Conservation (phyloP, 805 yeast genomes). For the Zygosaccharomyces lentus region DNA sequence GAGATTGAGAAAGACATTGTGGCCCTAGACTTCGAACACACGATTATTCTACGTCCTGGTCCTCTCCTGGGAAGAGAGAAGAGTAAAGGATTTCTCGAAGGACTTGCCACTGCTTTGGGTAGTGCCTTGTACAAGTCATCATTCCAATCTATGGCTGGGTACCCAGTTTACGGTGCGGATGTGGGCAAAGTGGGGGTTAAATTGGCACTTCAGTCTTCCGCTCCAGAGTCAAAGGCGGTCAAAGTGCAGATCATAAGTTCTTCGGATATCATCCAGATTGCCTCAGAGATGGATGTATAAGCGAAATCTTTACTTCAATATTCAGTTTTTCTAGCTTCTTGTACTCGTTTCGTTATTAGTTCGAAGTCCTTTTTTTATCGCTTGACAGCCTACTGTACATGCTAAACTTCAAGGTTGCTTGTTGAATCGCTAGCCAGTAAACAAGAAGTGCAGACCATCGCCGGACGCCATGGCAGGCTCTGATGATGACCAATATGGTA, state of each 20-base stretch:
- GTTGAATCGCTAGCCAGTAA: neutral
- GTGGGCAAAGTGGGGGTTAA: constrained; percentile 55
- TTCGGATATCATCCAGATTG: constrained; percentile 28
- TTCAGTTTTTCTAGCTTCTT: neutral
- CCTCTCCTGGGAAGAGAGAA: constrained; percentile 57
- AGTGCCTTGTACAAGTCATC: constrained; percentile 34
- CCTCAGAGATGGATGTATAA: constrained; percentile 8
- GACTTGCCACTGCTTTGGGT: constrained; percentile 34
- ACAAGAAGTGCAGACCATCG: neutral
- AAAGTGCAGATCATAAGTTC: constrained; percentile 33
- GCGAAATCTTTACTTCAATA: neutral
- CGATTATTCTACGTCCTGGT: constrained; percentile 79
- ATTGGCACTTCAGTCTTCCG: constrained; percentile 34
- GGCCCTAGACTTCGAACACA: constrained; percentile 60
- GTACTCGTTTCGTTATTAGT: neutral
- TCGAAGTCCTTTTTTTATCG: neutral
- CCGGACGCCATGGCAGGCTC: constrained; percentile 1
- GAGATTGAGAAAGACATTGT: constrained; percentile 64
- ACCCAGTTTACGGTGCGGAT: constrained; percentile 61
- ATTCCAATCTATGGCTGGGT: constrained; percentile 31
- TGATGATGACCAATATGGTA: constrained; percentile 53
- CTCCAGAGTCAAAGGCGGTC: constrained; percentile 8
- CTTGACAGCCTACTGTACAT: neutral
- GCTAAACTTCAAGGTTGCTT: neutral
- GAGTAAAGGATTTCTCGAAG: constrained; percentile 39